Percentiles rank a stretch among this genome's conserved stretches.
These are phyloP conservation scores for Chrysoporthe austroafricana DNA, from an alignment of 2,329 filamentous ascomycete genomes.

Conservation along the genomic window DNA sequence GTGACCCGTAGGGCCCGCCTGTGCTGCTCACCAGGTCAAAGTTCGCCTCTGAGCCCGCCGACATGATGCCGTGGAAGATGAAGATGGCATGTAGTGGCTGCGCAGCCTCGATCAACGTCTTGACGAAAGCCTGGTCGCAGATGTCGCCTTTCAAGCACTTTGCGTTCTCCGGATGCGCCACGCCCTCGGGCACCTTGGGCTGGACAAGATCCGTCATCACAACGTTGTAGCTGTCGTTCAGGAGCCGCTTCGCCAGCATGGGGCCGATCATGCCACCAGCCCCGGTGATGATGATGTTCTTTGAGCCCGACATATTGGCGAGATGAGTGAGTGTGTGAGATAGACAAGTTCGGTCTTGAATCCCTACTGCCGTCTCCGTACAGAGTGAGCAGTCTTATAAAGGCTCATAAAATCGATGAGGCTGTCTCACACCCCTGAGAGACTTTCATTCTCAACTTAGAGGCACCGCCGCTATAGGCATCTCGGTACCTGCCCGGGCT, in stretches of 20 bases:
- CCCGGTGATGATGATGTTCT: conserved; percentile 41
- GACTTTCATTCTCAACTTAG: not conserved
- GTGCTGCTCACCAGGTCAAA: conserved; percentile 48
- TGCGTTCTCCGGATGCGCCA: conserved; percentile 53
- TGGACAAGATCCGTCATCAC: conserved; percentile 58
- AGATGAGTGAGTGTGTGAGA: not conserved
- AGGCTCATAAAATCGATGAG: not conserved
- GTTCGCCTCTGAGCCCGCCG: conserved; percentile 63
- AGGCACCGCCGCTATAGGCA: not conserved
- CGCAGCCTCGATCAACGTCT: conserved; percentile 47
- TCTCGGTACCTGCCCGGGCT: not conserved
- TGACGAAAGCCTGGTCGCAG: conserved; percentile 39
- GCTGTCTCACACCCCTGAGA: not conserved
- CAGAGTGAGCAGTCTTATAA: not conserved
- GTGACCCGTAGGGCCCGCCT: not conserved
- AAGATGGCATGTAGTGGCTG: conserved; percentile 57
- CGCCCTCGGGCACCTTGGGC: conserved; percentile 53
- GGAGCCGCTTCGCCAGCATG: conserved; percentile 44
- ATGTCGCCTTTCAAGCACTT: conserved; percentile 55
- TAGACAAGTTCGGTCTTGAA: not conserved
- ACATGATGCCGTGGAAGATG: conserved; percentile 71
- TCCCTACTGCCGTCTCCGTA: not conserved
- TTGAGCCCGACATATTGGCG: conserved; percentile 16
- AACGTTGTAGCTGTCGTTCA: conserved; percentile 44
- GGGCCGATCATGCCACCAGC: conserved; percentile 42